These are phyloP conservation scores for Ceratopteris richardii DNA, from an alignment of 75 land plant genomes.

Conservation along the genomic window DNA sequence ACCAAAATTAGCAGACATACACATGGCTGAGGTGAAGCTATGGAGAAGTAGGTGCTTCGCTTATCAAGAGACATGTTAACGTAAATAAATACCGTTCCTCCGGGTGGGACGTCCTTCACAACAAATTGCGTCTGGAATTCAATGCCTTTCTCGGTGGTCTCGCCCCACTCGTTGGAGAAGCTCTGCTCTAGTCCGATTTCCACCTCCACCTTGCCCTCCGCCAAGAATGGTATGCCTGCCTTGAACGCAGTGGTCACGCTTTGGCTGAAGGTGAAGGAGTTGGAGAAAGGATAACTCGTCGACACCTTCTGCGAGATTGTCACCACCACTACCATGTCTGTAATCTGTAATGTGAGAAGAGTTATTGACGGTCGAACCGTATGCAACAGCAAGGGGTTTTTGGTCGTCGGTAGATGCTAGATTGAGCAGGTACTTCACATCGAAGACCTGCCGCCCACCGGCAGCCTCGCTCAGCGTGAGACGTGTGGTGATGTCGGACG, in stretches of 20 bases:
- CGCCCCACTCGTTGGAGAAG: not conserved
- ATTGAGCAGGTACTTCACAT: not conserved
- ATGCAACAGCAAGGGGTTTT: not conserved
- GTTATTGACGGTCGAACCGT: not conserved
- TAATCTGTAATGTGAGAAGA: not conserved
- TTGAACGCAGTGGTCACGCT: not conserved
- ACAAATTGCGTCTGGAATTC: no score
- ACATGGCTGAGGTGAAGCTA: no score
- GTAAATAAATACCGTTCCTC: no score
- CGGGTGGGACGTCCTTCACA: no score
- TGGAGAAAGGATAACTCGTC: not conserved
- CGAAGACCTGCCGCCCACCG: not conserved
- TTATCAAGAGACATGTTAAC: no score
- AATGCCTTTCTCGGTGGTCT: not conserved
- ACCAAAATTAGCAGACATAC: no score
- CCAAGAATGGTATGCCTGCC: not conserved
- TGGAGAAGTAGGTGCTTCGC: no score
- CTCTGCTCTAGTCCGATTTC: constrained; percentile 2
- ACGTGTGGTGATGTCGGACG: no score
- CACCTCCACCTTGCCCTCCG: not conserved
- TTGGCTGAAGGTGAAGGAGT: constrained; percentile 8
- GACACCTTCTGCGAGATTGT: not conserved
- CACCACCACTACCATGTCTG: no score
- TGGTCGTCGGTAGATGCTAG: not conserved
- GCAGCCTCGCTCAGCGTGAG: no score